Evolutionary conservation across 129 eudicot genomes (phyloP), one percentile per base, ranked within the genome.

Genomic region (Flaveria robusta): DNA sequence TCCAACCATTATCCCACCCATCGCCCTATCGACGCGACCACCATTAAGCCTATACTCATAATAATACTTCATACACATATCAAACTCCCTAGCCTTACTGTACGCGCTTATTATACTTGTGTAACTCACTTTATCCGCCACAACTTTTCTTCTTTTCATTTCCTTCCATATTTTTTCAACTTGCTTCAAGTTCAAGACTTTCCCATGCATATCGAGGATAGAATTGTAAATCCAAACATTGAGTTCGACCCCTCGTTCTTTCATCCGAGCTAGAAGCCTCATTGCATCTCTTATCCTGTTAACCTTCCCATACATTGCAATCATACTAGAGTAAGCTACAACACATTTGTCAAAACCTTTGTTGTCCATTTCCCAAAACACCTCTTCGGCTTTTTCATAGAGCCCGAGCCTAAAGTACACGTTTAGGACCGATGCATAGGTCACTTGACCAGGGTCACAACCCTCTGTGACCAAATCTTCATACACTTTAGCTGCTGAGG

Each of bases 1-100:
- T 5, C 94, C 90, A 14, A 93, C 98, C 98, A 93, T 93, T 16
- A 91, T 87, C 26, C 96, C 98, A 9, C 87, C 98, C 97, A 93
- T 77, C 24, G 91, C 97, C 85, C 83, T 78, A 51, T 93, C 98
- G 14, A 86, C 74, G 64, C 55, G 72, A 45, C 96, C 97, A 1
- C 91, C 96, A 27, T 86, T 88, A 15, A 85, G 69, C 87, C 87
- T 85, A 72, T 82, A 91, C 81, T 93, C 98, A 2, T 81, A 27
- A 24, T 83, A 93, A 62, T 82, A 87, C 39, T 74, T 76, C 62
- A 85, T 77, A 71, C 98, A 87, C 80, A 10, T 84, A 16, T 93
- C 96, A 49, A 75, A 82, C 75, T 94, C 98, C 29, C 87, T 68
- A 1, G 93, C 97, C 83, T 75, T 84, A 15, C 85, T 82, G 79